Percentiles rank a stretch among this genome's conserved stretches.
phyloP scores from a whole-genome alignment of 1,139 yeast species.

The Yamadazyma songkhlaensis region DNA sequence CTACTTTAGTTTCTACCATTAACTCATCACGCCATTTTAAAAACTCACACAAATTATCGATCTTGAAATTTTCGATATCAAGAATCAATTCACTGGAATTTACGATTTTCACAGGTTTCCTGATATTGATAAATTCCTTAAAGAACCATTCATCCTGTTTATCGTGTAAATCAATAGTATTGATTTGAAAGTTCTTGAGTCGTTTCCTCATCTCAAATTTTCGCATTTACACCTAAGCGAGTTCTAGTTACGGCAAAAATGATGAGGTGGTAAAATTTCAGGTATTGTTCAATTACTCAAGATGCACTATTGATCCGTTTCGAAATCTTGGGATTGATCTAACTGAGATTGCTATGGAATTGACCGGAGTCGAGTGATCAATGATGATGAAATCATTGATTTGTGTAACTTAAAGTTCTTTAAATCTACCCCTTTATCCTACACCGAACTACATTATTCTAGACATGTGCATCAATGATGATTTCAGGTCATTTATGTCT shows the following conservation, averaged over 20 bases:
- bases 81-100: conserved; percentile 11
- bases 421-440: no score
- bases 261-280: no score
- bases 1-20: conserved; percentile 54
- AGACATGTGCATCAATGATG: no score
- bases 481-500: no score
- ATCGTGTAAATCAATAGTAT: conserved; percentile 2
- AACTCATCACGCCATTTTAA: conserved; percentile 33
- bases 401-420: no score
- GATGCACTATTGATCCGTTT: no score
- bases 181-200: conserved; percentile 3
- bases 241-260: not conserved
- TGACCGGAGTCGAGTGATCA: no score
- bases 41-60: conserved; percentile 31
- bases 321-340: no score
- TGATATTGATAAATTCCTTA: conserved; percentile 22
- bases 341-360: no score
- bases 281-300: no score
- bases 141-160: conserved; percentile 19
- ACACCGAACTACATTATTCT: no score
- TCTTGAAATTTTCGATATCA: conserved; percentile 20
- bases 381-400: no score
- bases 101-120: conserved; percentile 39
- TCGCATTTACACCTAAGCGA: conserved; percentile 1
- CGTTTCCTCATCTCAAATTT: conserved; percentile 3